Base-by-base conservation (phyloP, 306 rosid genomes). In the Biancaea sappan region DNA sequence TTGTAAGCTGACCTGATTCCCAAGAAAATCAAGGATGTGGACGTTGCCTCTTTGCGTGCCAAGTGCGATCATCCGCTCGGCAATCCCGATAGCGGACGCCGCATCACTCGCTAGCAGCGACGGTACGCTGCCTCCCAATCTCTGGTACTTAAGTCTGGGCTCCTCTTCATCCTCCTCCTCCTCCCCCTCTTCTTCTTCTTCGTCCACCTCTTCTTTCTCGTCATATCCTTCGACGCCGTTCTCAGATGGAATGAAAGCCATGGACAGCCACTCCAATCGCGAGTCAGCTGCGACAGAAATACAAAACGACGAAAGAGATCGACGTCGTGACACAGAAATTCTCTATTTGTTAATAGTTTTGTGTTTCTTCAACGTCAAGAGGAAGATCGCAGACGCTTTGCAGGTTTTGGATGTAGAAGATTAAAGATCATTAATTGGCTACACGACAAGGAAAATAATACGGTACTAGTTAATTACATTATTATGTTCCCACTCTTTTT, bases 11-110 rank as follows among this genome's bases (percentile, higher is more conserved):
- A 91, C 96, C 96, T 92, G 96, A 80, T 92, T 89, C 18, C 96
- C 96, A 43, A 92, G 97, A 75, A 92, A 92, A 81, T 92, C 93
- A 11, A 91, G 95, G 71, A 91, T 91, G 61, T 89, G 83, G 43
- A 91, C 84, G 37, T 84, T 31, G 80, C 97, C 97, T n/a, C 87
- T 88, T 50, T 87, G 91, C 7, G 97, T 87, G 40, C 97, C 97
- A 54, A 91, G 90, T 0, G 95, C 95, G 84, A 91, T 89, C 97
- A 89, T 91, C 74, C 97, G 88, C 84, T 91, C 95, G 8, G 97
- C 91, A 37, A 91, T 88, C 0, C 90, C 88, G 51, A 91, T 82
- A 74, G 90, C 89, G 25, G 96, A 86, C 2, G 96, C 91, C 22
- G 80, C 89, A 53, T 89, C 97, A 65, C 73, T 87, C 0, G 91